Percentiles rank a stretch among this genome's conserved stretches.
These are phyloP conservation scores for Euphrasia confusa DNA, from an alignment of 257 asterid species.

Conservation along the genomic window DNA sequence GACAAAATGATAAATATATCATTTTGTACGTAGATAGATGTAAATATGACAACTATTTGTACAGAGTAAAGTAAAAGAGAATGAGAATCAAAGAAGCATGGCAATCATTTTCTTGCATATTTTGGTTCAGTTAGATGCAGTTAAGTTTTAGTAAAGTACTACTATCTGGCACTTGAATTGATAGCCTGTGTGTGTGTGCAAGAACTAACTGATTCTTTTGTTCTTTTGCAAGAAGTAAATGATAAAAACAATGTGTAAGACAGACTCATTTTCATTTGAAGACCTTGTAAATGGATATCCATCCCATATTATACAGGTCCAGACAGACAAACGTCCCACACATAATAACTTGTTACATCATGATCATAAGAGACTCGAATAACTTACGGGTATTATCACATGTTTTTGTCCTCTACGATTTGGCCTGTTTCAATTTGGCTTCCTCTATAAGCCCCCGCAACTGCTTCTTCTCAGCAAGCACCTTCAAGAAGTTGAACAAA, in stretches of 20 bases:
- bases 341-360: background rate
- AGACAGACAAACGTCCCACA: background rate
- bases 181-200: too few relatives aligned
- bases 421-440: constrained; percentile 65
- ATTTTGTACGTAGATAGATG: constrained; percentile 8
- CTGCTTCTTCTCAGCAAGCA: constrained; percentile 90
- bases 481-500: constrained; percentile 74
- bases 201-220: too few relatives aligned
- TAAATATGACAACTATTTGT: background rate
- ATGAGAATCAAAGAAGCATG: background rate
- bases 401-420: constrained; percentile 30
- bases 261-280: background rate
- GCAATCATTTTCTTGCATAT: background rate
- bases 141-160: too few relatives aligned
- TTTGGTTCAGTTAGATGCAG: too few relatives aligned
- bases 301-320: constrained; percentile 4
- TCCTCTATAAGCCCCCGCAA: constrained; percentile 76
- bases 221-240: too few relatives aligned
- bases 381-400: constrained; percentile 15
- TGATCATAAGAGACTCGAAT: background rate
- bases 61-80: background rate
- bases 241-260: background rate
- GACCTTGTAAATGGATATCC: background rate
- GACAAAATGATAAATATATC: background rate
- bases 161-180: too few relatives aligned